Evolutionary conservation across 2,329 filamentous ascomycete genomes (phyloP), one percentile per base, ranked within the genome.

Genomic region (Fusarium xyrophilum): DNA sequence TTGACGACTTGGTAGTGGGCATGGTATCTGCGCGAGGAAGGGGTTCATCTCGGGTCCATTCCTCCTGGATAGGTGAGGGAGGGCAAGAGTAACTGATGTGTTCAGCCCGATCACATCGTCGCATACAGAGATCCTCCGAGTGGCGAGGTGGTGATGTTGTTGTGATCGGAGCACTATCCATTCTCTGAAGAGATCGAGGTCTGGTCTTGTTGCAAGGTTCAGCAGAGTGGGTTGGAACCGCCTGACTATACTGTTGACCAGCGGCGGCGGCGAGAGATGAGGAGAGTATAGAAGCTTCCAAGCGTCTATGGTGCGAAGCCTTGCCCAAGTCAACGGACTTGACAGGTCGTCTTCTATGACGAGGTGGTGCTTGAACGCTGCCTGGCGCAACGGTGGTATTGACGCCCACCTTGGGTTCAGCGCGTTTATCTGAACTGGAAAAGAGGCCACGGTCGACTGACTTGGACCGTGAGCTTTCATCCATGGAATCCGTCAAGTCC

Each of bases 371-470:
- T 72, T 82, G 88, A 69, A 83, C 83, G 76, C 75, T 88, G 60
- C 91, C 91, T 6, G 89, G 84, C 2, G 86, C 90, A 25, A 85
- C 80, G 2, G 88, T 83, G 7, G 84, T 87, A 75, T 85, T 91
- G 28, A 93, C 72, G 7, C 86, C 87, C 5, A 93, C 83, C 67
- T 86, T 88, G 2, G 91, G 83, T 40, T 85, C 84, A 5, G 85
- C 86, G 63, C 91, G 89, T 68, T 90, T 88, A 74, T 92, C 89
- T 13, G 83, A 80, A 54, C 82, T 87, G 25, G 82, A 81, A 54
- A 90, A 89, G 5, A 86, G 69, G 68, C 85, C 83, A 42, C 88
- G 83, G 62, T 93, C 90, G 10, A 88, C 87, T 0, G 90, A 92
- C 33, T 83, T 84, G 8, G 87, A 85, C 36, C 89, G 83, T 4